Evolutionary conservation across 1,284 basidiomycete genomes (phyloP), one percentile per base, ranked within the genome.

Genomic region (Microbotryum lychnidis-dioicae): DNA sequence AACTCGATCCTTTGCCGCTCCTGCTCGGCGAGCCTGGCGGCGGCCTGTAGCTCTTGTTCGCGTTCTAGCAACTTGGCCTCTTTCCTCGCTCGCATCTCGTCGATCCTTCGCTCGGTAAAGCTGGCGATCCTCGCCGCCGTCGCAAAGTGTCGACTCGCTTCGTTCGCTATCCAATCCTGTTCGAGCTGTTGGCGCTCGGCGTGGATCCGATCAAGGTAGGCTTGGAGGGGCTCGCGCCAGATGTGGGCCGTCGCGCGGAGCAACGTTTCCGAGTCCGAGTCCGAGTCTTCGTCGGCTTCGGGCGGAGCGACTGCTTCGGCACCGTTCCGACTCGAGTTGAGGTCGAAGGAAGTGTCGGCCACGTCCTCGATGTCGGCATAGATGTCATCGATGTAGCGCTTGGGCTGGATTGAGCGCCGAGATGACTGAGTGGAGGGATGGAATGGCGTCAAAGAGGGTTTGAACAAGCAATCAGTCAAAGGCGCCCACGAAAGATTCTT

Each of bases 211-310:
- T 57, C 45, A 50, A 66, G 56, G 59, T 67, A 69, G 21, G 51
- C 42, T 45, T 63, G 48, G 2, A 66, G 57, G 9, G 67, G 64
- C 21, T 61, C 61, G 33, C 62, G 65, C 67, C 67, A 69, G 59
- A 69, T 61, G 63, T 69, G 65, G 12, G 56, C 51, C 18, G 67
- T 69, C 29, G 67, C 45, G n/a, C 60, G 58, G 4, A 69, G 50
- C 14, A 69, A 47, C 0, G 57, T 63, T 49, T 63, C 62, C 21
- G 58, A 63, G 46, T 69, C 65, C 8, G 66, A 65, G 57, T 69
- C 67, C 37, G 62, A 66, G 18, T 57, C 60, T n/a, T 42, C 45
- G 12, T 54, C 49, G 6, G n/a, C 37, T 8, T 62, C 51, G 18
- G 51, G 58, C 37, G 29, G 47, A 14, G 23, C 25, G 1, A 18